A percentile compares a stretch with the other conserved stretches of the same genome.
These are phyloP conservation scores for Trypanosoma melophagium DNA, from an alignment of 208 protist genomes.

Conservation along the genomic window DNA sequence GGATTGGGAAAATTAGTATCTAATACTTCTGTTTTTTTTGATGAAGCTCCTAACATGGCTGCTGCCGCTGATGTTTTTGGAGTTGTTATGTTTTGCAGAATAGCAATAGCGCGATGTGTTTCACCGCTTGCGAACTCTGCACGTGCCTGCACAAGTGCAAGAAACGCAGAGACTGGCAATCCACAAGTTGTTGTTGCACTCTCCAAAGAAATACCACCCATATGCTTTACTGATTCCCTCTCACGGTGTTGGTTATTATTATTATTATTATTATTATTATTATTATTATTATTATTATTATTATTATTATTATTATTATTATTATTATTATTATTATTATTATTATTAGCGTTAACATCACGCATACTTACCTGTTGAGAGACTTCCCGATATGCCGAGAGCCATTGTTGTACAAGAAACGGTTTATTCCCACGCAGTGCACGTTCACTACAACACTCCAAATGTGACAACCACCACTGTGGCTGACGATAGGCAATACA, in stretches of 20 bases:
- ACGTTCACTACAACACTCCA: conserved; percentile 24
- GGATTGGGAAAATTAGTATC: background rate
- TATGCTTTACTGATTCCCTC: background rate
- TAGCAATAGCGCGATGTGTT: conserved; percentile 31
- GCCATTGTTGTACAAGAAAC: conserved; percentile 27
- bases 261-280: background rate
- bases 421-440: conserved; percentile 18
- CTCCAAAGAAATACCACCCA: background rate
- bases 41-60: too few relatives aligned
- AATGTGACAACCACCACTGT: conserved; percentile 28
- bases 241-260: background rate
- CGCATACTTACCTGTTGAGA: background rate
- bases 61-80: background rate
- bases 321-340: background rate
- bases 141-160: conserved; percentile 30
- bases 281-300: conserved; percentile 2
- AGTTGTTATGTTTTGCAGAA: conserved; percentile 25
- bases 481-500: conserved; percentile 24
- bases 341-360: background rate
- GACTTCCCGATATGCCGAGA: conserved; percentile 20
- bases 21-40: background rate
- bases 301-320: background rate
- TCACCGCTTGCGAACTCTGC: conserved; percentile 29
- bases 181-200: background rate
- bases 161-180: conserved; percentile 22